A percentile compares a stretch with the other conserved stretches of the same genome.
phyloP scores from a whole-genome alignment of 148 eudicot genomes.

The Rhododendron mucronatum region DNA sequence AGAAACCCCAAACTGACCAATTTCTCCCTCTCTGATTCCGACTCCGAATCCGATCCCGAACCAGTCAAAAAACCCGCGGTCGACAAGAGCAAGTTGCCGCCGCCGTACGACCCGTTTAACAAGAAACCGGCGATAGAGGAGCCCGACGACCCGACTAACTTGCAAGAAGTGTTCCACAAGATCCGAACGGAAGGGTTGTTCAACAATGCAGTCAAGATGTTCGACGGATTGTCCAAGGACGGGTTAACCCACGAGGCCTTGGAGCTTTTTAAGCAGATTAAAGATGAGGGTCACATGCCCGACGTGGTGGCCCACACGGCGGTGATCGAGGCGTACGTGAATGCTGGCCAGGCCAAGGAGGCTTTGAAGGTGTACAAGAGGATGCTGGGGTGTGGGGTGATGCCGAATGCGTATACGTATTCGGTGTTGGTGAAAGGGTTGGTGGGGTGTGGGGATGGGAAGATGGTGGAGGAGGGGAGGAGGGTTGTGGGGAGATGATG shows the following conservation, averaged over 20 bases:
- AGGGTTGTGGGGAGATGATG: constrained; percentile 66
- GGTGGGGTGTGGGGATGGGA: constrained; percentile 28
- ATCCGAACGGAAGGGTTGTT: constrained; percentile 52
- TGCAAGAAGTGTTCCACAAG: constrained; percentile 63
- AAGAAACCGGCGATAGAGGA: constrained; percentile 39
- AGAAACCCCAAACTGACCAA: constrained; percentile 50
- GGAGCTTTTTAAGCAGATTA: constrained; percentile 53
- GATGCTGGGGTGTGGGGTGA: constrained; percentile 48
- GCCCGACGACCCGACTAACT: constrained; percentile 54
- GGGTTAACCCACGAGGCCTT: constrained; percentile 76
- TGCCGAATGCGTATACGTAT: constrained; percentile 55
- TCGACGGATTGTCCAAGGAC: constrained; percentile 82
- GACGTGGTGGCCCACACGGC: constrained; percentile 84
- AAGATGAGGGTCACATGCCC: constrained; percentile 71
- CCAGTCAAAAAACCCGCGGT: constrained; percentile 4
- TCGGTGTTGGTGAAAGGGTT: constrained; percentile 52
- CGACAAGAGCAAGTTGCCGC: constrained; percentile 39
- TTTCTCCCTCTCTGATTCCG: constrained; percentile 48
- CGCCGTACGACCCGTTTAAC: constrained; percentile 72
- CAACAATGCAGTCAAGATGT: constrained; percentile 79
- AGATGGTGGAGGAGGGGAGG: constrained; percentile 45
- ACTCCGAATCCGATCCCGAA: constrained; percentile 45
- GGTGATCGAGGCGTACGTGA: constrained; percentile 64
- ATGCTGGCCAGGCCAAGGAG: constrained; percentile 50
- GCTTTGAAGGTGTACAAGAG: constrained; percentile 41